Evolutionary conservation across 371 early-diverging fungal genomes (phyloP).

Genomic region (Mortierella sp.): DNA sequence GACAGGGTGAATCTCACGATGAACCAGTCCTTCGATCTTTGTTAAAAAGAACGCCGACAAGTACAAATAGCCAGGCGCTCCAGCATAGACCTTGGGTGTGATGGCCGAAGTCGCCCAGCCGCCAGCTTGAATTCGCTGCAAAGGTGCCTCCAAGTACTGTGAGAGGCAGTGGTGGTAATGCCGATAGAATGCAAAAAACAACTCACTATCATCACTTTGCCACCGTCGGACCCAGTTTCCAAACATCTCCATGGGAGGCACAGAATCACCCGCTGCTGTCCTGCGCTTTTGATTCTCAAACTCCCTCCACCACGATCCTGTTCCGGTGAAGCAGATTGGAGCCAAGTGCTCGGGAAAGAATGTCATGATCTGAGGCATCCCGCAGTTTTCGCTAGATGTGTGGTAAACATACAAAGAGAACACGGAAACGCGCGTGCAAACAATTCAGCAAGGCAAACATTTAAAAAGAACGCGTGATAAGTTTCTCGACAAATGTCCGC

Average conservation of each 20-base stretch:
- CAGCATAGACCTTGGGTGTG: slow-evolving; percentile 59
- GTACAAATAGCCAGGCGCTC: slow-evolving; percentile 68
- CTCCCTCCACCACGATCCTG: slow-evolving; percentile 57
- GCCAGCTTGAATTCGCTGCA: slow-evolving; percentile 46
- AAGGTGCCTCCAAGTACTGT: slow-evolving; percentile 49
- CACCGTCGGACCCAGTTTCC: slow-evolving; percentile 69
- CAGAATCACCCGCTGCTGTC: slow-evolving; percentile 43
- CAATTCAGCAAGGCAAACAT: neutral
- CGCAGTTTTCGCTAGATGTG: slow-evolving; percentile 38
- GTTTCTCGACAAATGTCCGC: too few relatives aligned
- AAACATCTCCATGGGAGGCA: slow-evolving; percentile 58
- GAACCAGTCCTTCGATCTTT: slow-evolving; percentile 65
- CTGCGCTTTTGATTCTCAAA: slow-evolving; percentile 56
- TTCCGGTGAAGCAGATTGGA: slow-evolving; percentile 49
- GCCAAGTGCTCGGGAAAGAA: slow-evolving; percentile 58
- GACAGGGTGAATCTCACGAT: slow-evolving; percentile 65
- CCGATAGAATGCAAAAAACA: slow-evolving; percentile 71
- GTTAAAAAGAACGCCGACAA: slow-evolving; percentile 66
- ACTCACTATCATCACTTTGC: slow-evolving; percentile 71
- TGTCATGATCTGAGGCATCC: slow-evolving; percentile 46
- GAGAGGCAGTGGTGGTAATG: slow-evolving; percentile 65
- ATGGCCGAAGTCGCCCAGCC: slow-evolving; percentile 42
- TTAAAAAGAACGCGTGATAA: neutral
- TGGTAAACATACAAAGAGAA: neutral
- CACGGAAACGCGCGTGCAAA: neutral